phyloP scores from a whole-genome alignment of 371 early-diverging fungal genomes.

The Funneliformis caledonium region DNA sequence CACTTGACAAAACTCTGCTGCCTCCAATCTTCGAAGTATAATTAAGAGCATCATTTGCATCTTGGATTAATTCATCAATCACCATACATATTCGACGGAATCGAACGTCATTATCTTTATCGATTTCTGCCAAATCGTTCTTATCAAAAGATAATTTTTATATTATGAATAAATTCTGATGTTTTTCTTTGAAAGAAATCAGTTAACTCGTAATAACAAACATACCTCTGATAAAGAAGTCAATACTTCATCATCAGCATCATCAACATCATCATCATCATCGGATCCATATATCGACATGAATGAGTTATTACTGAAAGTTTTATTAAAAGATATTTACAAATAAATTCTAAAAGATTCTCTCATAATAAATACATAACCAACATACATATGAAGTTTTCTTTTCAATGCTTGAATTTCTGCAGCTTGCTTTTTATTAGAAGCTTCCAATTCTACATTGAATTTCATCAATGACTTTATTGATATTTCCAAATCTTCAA shows the following conservation, averaged over 20 bases:
- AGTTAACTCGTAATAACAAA: neutral
- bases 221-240: slow-evolving; percentile 34
- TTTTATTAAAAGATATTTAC: neutral
- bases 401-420: slow-evolving; percentile 55
- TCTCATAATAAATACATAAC: neutral
- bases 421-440: slow-evolving; percentile 55
- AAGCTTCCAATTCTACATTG: slow-evolving; percentile 58
- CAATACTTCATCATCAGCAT: slow-evolving; percentile 17
- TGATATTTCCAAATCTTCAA: slow-evolving; percentile 60
- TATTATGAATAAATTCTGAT: neutral
- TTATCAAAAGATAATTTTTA: slow-evolving; percentile 1
- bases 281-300: neutral
- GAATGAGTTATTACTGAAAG: slow-evolving; percentile 13
- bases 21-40: slow-evolving; percentile 4
- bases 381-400: slow-evolving; percentile 23
- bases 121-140: slow-evolving; percentile 43
- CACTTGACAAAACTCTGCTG: slow-evolving; percentile 27
- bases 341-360: neutral
- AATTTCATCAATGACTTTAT: slow-evolving; percentile 55
- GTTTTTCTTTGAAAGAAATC: neutral
- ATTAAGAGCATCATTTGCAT: slow-evolving; percentile 50
- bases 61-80: slow-evolving; percentile 52
- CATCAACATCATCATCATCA: slow-evolving; percentile 20
- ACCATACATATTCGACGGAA: slow-evolving; percentile 50
- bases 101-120: slow-evolving; percentile 54